Evolutionary conservation across 192 early-diverging fungal genomes (phyloP), one percentile per base, ranked within the genome.

Genomic region (Entomortierella lignicola): DNA sequence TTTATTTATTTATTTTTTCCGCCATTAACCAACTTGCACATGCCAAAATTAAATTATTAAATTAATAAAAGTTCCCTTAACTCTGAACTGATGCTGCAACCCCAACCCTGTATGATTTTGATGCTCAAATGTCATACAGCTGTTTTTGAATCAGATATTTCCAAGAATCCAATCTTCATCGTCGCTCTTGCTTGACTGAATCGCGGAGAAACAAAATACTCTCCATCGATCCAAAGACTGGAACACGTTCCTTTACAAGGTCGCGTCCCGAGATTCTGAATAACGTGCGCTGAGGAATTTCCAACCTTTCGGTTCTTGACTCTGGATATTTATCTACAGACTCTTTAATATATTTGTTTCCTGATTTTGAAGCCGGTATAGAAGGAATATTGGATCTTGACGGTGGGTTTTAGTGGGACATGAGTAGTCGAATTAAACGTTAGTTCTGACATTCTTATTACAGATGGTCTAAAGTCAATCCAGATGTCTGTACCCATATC

Each of bases 71-170:
- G n/a, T n/a, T n/a, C n/a, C n/a, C n/a, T n/a, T 39, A 58, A 10
- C 30, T 7, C 37, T 70, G 68, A 13, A 70, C 58, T 0, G 68
- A 20, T 23, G 68, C 48, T 1, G 68, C 69, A 18, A 71, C 25
- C 8, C 69, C 69, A n/a, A 71, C 25, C 8, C 4, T 11, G n/a
- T n/a, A 61, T 61, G 69, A 32, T 71, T 6, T 6, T 13, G 39
- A 47, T 47, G 44, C 12, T 47, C 4, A 20, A 47, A 42, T 42
- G 39, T 42, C 39, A 32, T 27, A 30, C 29, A 71, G 25, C 56
- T 71, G 30, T 57, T 71, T 53, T 39, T 71, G 60, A 71, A 71
- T 53, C 60, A 71, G 20, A 57, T 63, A 11, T 71, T 62, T 13
- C 60, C 60, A 62, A 71, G 63, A 20, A 63, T 53, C 60, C 69